Conservation (phyloP, 495 filamentous ascomycete species). For the Halenospora varia region DNA sequence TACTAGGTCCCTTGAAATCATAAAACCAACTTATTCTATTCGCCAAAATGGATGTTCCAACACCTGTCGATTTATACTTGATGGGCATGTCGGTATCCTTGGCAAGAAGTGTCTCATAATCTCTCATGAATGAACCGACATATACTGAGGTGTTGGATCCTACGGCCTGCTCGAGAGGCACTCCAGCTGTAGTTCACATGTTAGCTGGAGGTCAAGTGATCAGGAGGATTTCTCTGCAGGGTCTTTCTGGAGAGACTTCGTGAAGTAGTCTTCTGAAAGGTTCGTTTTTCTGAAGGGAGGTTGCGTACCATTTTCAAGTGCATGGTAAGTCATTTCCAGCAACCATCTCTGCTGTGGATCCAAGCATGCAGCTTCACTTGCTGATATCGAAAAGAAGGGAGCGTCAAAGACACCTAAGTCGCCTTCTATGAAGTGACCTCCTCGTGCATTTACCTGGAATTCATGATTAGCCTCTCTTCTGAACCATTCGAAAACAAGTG, state of each 20-base stretch:
- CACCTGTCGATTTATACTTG: conserved; percentile 30
- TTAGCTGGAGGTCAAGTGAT: background rate
- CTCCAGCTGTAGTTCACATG: conserved; percentile 34
- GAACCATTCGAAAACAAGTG: background rate
- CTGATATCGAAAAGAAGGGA: conserved; percentile 51
- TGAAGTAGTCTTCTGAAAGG: too few relatives aligned
- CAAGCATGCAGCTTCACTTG: conserved; percentile 50
- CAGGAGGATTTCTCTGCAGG: too few relatives aligned
- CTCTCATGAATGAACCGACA: conserved; percentile 30
- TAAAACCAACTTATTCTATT: conserved; percentile 59
- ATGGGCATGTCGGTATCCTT: conserved; percentile 18
- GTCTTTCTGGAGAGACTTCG: too few relatives aligned
- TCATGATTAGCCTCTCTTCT: background rate
- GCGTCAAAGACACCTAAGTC: conserved; percentile 52
- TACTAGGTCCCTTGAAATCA: conserved; percentile 50
- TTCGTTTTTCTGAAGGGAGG: background rate
- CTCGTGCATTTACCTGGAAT: background rate
- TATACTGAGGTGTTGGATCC: conserved; percentile 25
- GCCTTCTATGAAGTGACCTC: conserved; percentile 43
- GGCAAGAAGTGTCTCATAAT: conserved; percentile 29
- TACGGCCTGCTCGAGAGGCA: conserved; percentile 24
- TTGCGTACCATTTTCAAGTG: conserved; percentile 35
- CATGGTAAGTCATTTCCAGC: conserved; percentile 51
- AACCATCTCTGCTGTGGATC: conserved; percentile 51
- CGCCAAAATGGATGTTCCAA: conserved; percentile 48